Percentiles rank a stretch among this genome's conserved stretches.
These are phyloP conservation scores for Beta vulgaris DNA, from an alignment of 148 eudicot species.

Conservation along the genomic window DNA sequence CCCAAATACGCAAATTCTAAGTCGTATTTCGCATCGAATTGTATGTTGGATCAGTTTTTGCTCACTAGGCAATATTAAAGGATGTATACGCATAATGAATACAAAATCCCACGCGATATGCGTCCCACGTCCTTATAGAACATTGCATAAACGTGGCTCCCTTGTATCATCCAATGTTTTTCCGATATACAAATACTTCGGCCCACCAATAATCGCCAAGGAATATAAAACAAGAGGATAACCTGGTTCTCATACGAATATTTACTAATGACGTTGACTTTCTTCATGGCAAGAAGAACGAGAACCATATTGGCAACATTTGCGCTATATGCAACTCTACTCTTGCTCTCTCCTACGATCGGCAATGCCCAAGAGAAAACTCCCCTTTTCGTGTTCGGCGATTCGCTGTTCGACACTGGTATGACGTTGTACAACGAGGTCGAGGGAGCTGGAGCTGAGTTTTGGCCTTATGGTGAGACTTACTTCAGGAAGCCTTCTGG, in stretches of 20 bases:
- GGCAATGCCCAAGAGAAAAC: not conserved
- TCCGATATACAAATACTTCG: not conserved
- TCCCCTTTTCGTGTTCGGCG: slow-evolving; percentile 38
- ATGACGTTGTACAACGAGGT: slow-evolving; percentile 25
- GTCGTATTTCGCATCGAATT: too few relatives aligned
- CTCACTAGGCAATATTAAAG: too few relatives aligned
- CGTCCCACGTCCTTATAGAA: not conserved
- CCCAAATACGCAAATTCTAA: too few relatives aligned
- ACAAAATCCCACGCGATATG: not conserved
- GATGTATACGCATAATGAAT: too few relatives aligned
- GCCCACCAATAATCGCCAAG: too few relatives aligned
- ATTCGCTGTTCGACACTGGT: slow-evolving; percentile 40
- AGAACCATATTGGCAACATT: not conserved
- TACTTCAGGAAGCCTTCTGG: slow-evolving; percentile 40
- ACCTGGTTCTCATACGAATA: too few relatives aligned
- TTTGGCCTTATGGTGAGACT: slow-evolving; percentile 39
- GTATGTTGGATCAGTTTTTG: too few relatives aligned
- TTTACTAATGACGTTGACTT: not conserved
- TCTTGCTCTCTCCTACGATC: not conserved
- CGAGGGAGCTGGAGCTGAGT: slow-evolving; percentile 16
- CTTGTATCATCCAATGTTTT: not conserved
- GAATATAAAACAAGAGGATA: not conserved
- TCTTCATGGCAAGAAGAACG: slow-evolving; percentile 3
- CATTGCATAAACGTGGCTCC: not conserved
- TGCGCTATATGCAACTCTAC: not conserved